Conservation (phyloP, 148 eudicot species). For the Amaranthus cruentus region DNA sequence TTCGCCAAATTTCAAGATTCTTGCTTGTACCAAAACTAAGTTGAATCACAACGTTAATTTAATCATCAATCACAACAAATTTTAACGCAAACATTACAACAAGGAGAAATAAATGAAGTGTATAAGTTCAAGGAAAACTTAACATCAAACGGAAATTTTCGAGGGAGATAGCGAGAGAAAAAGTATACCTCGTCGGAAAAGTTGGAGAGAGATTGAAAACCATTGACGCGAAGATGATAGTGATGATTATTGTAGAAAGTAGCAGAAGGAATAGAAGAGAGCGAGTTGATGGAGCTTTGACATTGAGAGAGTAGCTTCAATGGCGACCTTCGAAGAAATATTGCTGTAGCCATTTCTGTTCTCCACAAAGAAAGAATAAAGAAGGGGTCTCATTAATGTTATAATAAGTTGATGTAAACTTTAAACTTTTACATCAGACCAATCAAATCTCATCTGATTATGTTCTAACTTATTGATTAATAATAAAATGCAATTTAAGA, state of each 20-base stretch:
- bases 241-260: neutral
- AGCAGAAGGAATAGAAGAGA: slow-evolving; percentile 11
- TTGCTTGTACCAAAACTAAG: neutral
- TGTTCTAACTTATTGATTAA: no score
- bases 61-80: neutral
- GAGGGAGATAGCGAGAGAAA: neutral
- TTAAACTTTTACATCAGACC: no score
- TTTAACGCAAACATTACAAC: neutral
- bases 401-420: no score
- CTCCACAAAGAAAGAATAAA: no score
- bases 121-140: neutral
- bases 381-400: no score
- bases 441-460: no score
- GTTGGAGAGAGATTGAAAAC: slow-evolving; percentile 19
- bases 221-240: neutral
- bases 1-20: neutral
- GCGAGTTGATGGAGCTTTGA: slow-evolving; percentile 9
- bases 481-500: no score
- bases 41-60: neutral
- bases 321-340: slow-evolving; percentile 13
- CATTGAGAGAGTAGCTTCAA: slow-evolving; percentile 3
- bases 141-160: neutral
- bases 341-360: slow-evolving; percentile 7
- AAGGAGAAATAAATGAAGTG: no score
- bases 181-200: slow-evolving; percentile 11